phyloP scores from a whole-genome alignment of 371 early-diverging fungal genomes.

The Mucor saturninus region DNA sequence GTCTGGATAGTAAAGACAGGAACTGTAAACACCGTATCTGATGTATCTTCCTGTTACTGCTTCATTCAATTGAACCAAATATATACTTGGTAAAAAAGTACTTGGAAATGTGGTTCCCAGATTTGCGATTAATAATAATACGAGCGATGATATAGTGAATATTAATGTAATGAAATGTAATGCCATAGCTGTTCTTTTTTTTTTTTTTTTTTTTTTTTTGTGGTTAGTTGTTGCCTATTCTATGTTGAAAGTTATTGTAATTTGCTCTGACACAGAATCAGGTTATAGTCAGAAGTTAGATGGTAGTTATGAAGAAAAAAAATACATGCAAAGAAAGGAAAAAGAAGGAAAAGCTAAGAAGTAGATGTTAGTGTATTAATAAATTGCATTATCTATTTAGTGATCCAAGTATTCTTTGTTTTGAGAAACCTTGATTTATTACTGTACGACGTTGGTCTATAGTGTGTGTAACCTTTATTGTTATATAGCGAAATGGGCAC shows the following conservation, averaged over 20 bases:
- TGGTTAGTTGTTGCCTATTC: not conserved
- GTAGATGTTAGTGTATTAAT: not conserved
- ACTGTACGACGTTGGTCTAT: conserved; percentile 5
- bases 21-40: conserved; percentile 43
- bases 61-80: conserved; percentile 28
- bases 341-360: not conserved
- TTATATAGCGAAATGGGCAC: not conserved
- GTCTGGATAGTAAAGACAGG: conserved; percentile 32
- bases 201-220: not conserved
- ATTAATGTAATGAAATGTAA: conserved; percentile 31
- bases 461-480: not conserved
- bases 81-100: conserved; percentile 34
- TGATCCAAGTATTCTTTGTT: not conserved
- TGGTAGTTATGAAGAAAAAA: not conserved
- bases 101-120: conserved; percentile 39
- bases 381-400: conserved; percentile 6
- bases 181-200: conserved; percentile 9
- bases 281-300: not conserved
- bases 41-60: conserved; percentile 32
- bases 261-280: not conserved
- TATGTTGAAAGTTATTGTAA: not conserved
- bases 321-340: not conserved
- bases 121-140: conserved; percentile 37
- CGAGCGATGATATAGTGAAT: conserved; percentile 30
- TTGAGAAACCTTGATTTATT: conserved; percentile 9